Evolutionary conservation across 192 early-diverging fungal species (phyloP).

Genomic region (Podila verticillata): DNA sequence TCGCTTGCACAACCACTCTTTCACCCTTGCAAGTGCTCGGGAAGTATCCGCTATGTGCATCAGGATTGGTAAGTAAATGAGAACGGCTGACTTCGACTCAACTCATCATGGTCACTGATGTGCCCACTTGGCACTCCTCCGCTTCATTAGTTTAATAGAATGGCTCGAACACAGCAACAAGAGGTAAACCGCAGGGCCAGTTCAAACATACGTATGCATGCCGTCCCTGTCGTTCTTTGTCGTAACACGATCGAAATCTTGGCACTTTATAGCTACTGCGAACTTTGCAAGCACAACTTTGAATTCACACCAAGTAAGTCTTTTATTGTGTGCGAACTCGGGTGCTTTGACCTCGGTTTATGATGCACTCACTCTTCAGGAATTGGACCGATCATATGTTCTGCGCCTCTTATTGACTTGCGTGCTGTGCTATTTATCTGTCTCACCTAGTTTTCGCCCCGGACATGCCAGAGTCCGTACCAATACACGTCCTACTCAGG

Average conservation of each 20-base stretch:
- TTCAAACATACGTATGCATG: neutral
- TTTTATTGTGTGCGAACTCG: too few relatives aligned
- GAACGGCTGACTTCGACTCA: neutral
- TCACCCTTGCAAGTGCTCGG: conserved; percentile 96
- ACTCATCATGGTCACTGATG: neutral
- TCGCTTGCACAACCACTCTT: conserved; percentile 87
- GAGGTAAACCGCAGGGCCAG: conserved; percentile 50
- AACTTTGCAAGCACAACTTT: conserved; percentile 90
- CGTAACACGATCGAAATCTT: neutral
- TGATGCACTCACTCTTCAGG: neutral
- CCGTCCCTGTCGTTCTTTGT: neutral
- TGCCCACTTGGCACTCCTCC: neutral
- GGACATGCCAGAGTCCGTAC: conserved; percentile 77
- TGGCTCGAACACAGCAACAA: conserved; percentile 88
- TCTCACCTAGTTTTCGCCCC: conserved; percentile 64
- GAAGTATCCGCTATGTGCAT: conserved; percentile 95
- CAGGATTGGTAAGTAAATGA: conserved; percentile 75
- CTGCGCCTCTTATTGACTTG: neutral
- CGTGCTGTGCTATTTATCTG: neutral
- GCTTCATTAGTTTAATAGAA: conserved; percentile 70
- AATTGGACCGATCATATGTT: neutral
- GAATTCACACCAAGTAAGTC: conserved; percentile 81
- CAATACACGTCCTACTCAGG: conserved; percentile 66
- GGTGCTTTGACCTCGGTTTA: neutral
- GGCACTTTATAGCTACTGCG: conserved; percentile 72